These are phyloP conservation scores for Penicillium griseofulvum DNA, from an alignment of 2,329 filamentous ascomycete species.

Conservation along the genomic window DNA sequence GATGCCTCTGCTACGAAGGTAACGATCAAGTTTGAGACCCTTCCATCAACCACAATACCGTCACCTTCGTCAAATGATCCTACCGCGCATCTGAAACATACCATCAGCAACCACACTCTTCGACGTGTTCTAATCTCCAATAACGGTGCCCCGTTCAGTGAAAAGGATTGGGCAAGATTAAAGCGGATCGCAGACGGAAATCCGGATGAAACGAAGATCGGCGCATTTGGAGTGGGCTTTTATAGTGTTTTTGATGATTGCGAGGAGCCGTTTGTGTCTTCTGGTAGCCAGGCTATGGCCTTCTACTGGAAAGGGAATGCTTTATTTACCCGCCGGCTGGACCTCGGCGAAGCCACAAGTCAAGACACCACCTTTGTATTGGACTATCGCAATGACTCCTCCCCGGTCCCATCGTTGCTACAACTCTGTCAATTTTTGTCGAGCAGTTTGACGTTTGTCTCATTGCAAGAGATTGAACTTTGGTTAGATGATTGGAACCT, in stretches of 20 bases:
- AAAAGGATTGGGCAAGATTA: slow-evolving; percentile 87
- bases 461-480: slow-evolving; percentile 80
- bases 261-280: slow-evolving; percentile 95
- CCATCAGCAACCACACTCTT: slow-evolving; percentile 79
- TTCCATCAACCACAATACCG: slow-evolving; percentile 76
- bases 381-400: slow-evolving; percentile 86
- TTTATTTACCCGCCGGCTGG: slow-evolving; percentile 83
- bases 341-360: slow-evolving; percentile 64
- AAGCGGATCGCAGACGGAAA: slow-evolving; percentile 99
- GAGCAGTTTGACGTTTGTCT: slow-evolving; percentile 93
- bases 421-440: slow-evolving; percentile 89
- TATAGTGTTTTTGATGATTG: slow-evolving; percentile 98
- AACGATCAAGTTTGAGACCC: slow-evolving; percentile 85
- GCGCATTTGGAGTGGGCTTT: slow-evolving; percentile 96
- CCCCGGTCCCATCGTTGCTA: slow-evolving; percentile 79
- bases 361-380: slow-evolving; percentile 87
- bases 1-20: slow-evolving; percentile 90
- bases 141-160: slow-evolving; percentile 81
- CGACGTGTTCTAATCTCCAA: slow-evolving; percentile 88
- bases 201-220: slow-evolving; percentile 98
- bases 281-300: slow-evolving; percentile 88
- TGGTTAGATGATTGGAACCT: slow-evolving; percentile 86
- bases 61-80: slow-evolving; percentile 63
- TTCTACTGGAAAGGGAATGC: slow-evolving; percentile 99
- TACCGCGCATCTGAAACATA: slow-evolving; percentile 75